Evolutionary conservation across 1,284 basidiomycete species (phyloP), one percentile per base, ranked within the genome.

Genomic region (Leucoagaricus sp.): DNA sequence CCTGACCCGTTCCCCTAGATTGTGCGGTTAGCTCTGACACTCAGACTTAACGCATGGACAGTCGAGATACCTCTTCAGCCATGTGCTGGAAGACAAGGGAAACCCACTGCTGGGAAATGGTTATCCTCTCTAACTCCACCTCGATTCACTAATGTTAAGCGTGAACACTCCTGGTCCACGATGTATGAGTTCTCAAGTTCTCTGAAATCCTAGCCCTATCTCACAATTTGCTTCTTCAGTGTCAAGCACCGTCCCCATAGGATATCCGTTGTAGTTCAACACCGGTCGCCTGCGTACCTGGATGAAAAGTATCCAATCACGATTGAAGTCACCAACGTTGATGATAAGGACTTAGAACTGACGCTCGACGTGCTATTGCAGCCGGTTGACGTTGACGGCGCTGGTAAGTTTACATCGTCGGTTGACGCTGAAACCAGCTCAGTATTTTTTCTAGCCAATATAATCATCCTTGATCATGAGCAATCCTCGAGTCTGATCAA

Each of bases 231-330:
- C n/a, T n/a, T 21, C 25, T 53, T 40, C 42, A 92, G 90, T 19
- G 81, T 95, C 53, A 80, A 77, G 40, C 78, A 87, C 60, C 81
- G 82, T 23, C 79, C 85, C 0, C 89, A 92, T 62, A 72, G 70
- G 0, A 63, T 95, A 1, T 61, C 73, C 4, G 70, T 92, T 4
- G 72, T 75, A 0, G 64, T 93, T 38, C 69, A 74, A 1, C 85
- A 93, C 60, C 69, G 79, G 0, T 69, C 78, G 0, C 86, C 87
- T 0, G 91, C 91, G 0, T 92, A 88, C 68, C 70, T 94, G 23
- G 85, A 88, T 58, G 94, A 96, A 68, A 77, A 82, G 36, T 89
- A 89, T 64, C 85, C 88, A 0, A 84, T 96, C 59, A 67, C 68
- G 15, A 75, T 96, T 36, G 76, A 82, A 38, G 77, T 94, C 12